A percentile compares a stretch with the other conserved stretches of the same genome.
These are phyloP conservation scores for Pleurotus salmoneostramineus DNA, from an alignment of 768 basidiomycete species.

Conservation along the genomic window DNA sequence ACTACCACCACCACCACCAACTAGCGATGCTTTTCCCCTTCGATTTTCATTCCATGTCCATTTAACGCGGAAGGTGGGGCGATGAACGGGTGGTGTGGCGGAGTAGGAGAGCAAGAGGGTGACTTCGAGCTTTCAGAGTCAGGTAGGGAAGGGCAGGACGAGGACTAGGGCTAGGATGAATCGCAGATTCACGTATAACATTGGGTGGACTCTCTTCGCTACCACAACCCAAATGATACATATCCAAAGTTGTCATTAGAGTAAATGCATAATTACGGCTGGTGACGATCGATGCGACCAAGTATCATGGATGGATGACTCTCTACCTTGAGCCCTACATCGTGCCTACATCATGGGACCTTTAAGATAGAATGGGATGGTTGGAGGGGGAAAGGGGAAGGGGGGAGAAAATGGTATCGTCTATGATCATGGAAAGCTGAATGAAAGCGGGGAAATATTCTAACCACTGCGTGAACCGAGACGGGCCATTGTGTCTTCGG, in stretches of 20 bases:
- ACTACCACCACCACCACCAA: constrained; percentile 1
- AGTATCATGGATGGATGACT: too few species aligned
- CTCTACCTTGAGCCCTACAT: background rate
- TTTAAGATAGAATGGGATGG: constrained; percentile 22
- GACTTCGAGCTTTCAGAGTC: too few species aligned
- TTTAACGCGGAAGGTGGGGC: background rate
- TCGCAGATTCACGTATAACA: too few species aligned
- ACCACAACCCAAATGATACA: background rate
- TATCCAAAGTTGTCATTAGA: background rate
- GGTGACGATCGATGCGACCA: background rate
- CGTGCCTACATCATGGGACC: constrained; percentile 40
- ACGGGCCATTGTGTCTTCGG: constrained; percentile 77
- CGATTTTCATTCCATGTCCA: too few species aligned
- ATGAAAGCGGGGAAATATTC: constrained; percentile 20
- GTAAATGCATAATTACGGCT: background rate
- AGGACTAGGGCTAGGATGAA: too few species aligned
- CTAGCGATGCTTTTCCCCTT: too few species aligned
- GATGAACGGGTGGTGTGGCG: background rate
- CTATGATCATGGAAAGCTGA: constrained; percentile 11
- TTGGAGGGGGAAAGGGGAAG: background rate
- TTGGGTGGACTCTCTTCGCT: background rate
- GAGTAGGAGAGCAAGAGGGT: too few species aligned
- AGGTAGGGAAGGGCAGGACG: too few species aligned
- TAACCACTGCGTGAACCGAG: constrained; percentile 72
- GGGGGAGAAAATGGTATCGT: background rate